phyloP scores from a whole-genome alignment of 306 rosid species.

The Urtica urens region DNA sequence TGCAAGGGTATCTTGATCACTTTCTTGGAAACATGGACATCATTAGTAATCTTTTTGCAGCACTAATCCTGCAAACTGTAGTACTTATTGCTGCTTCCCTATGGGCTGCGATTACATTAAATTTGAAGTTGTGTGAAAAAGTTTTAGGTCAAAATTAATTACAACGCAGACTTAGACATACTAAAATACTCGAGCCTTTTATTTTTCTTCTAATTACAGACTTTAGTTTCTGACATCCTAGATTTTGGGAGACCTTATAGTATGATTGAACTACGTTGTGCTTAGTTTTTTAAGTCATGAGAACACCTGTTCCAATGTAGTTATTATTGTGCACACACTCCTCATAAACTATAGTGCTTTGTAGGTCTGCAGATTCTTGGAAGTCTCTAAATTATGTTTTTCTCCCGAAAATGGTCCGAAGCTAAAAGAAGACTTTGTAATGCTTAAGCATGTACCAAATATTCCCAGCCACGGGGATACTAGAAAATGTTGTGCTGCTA shows the following conservation, averaged over 20 bases:
- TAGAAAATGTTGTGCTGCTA: conserved; percentile 73
- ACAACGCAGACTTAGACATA: no score
- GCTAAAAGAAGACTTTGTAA: conserved; percentile 83
- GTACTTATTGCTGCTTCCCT: conserved; percentile 17
- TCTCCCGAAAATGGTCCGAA: conserved; percentile 91
- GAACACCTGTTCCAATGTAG: no score
- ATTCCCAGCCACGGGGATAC: conserved; percentile 45
- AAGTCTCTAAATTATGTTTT: conserved; percentile 87
- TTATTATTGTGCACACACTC: conserved; percentile 4
- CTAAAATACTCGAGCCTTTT: no score
- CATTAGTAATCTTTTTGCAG: no score
- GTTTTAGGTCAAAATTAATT: no score
- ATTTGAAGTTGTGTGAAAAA: no score
- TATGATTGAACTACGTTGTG: no score
- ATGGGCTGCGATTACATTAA: no score
- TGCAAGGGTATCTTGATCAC: conserved; percentile 98
- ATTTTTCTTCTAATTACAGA: no score
- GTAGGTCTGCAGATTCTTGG: conserved; percentile 97
- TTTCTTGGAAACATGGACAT: conserved; percentile 86
- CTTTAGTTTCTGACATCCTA: no score
- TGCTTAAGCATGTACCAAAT: conserved; percentile 92
- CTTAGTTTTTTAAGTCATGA: no score
- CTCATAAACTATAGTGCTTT: conserved; percentile 16
- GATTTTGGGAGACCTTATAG: no score
- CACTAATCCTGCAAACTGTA: conserved; percentile 96